Base-by-base conservation (phyloP, 2,329 filamentous ascomycete genomes). In the Acrocalymma vagum region DNA sequence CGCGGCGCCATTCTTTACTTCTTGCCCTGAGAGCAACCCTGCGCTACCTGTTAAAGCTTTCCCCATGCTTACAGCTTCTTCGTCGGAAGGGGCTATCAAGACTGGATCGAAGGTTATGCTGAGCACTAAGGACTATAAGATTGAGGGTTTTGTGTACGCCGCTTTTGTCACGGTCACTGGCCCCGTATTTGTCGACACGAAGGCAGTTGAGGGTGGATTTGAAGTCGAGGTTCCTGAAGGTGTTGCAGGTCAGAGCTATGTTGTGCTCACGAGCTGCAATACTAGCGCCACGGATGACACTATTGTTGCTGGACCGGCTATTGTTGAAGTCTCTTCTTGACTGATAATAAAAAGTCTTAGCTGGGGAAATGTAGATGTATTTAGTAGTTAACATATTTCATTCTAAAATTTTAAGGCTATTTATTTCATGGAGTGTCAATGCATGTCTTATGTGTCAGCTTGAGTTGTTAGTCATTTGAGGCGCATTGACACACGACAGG, bases 1-100 rank as follows among this genome's bases (percentile, higher is more conserved):
- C n/a, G 84, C 84, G 1, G 75, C 82, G 0, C 72, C 74, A 38
- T 87, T 87, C 69, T 84, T 87, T 63, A 73, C 65, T 4, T 65
- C 69, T 2, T 87, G 83, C 65, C 82, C 84, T 2, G 48, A 69
- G 6, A 71, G 67, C 52, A 85, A 85, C 61, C 68, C 75, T 0
- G 51, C 70, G 2, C 72, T 87, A 2, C 82, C 83, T 2, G 78
- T 88, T 60, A 82, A 77, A 68, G 78, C 81, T 0, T 85, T 86
- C 69, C 81, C 82, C 5, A 47, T 60, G 9, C 69, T 86, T 3
- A 45, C 51, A 6, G 51, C 53, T 2, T 42, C 43, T 14, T 48
- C 48, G 15, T 41, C 31, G 9, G 51, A 55, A 18, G 34, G 11
- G 6, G 25, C 43, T 18, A 50, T 60, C 29, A 51, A 51, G 39